Base-by-base conservation (phyloP, 2,329 filamentous ascomycete species). In the Xylaria sp. region DNA sequence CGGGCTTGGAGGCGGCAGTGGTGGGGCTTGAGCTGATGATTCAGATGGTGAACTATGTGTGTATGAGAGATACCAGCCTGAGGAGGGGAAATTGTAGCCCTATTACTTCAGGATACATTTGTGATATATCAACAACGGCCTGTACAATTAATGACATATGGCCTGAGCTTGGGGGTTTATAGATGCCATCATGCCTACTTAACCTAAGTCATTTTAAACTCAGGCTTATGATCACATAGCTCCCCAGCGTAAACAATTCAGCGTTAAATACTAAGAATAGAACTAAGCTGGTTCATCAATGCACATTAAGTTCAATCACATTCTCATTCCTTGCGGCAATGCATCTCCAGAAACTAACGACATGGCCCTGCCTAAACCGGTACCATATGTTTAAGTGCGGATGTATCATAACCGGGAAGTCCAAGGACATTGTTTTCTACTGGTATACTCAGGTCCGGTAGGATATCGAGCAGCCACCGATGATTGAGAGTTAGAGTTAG, bases 11-110 rank as follows among this genome's bases (percentile, higher is more conserved):
- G 51, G 61, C 12, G 52, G 46, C 18, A 28, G 41, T 37, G 66
- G 66, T 71, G 69, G 69, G 69, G 66, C 69, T 46, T 63, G 50
- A 60, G 37, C 46, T 32, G 25, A 20, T 44, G 18, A 58, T 44
- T 46, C 20, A 23, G 58, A 37, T 55, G 25, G 25, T 50, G n/a
- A 25, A 13, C 10, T 37, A 46, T 28, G 37, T 37, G 15, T 20
- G 20, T 23, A 32, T 58, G 28, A 44, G 18, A 57, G 37, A 57
- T 41, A 4, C 54, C 5, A 20, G 23, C 20, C 23, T 18, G 46
- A 34, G 28, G 9, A 57, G 34, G 15, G 12, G 13, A 10, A 9
- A 25, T 8, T 13, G 20, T 32, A 25, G 34, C 15, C 25, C 12
- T 37, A n/a, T 28, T 61, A 7, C 7, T 13, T 6, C 3, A 23